Conservation (phyloP, 805 yeast species). For the Naumovozyma baii region DNA sequence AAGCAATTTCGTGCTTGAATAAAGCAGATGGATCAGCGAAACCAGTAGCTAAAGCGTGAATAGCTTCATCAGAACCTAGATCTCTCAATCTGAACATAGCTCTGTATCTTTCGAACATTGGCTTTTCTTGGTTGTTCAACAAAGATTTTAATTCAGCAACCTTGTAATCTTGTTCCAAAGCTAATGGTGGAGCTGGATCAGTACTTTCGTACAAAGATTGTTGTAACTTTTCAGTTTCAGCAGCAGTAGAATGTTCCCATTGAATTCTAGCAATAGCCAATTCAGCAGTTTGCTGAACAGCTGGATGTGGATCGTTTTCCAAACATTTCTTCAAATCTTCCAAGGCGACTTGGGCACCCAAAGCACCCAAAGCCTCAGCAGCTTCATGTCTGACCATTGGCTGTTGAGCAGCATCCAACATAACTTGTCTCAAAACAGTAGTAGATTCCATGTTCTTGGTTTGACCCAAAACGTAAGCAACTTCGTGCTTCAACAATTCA, state of each 20-base stretch:
- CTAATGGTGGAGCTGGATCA: constrained; percentile 97
- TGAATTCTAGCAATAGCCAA: constrained; percentile 89
- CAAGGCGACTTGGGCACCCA: constrained; percentile 71
- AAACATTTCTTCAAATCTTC: constrained; percentile 53
- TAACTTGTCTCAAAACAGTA: constrained; percentile 61
- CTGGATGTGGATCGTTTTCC: constrained; percentile 68
- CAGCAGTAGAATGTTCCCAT: constrained; percentile 69
- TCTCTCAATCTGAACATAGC: constrained; percentile 98
- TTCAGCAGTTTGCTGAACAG: constrained; percentile 95
- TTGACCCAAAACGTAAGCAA: constrained; percentile 95
- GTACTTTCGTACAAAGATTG: constrained; percentile 72
- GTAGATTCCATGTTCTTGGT: constrained; percentile 77
- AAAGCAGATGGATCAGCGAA: constrained; percentile 85
- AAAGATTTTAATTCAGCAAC: constrained; percentile 56
- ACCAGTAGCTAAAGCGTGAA: constrained; percentile 83
- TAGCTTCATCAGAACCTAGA: constrained; percentile 86
- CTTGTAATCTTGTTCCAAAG: constrained; percentile 50
- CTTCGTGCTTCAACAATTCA: constrained; percentile 92
- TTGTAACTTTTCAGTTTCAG: constrained; percentile 59
- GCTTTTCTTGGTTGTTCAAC: constrained; percentile 64
- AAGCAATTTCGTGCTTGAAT: constrained; percentile 95
- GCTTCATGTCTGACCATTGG: constrained; percentile 99
- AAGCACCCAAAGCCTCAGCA: constrained; percentile 96
- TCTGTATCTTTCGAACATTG: constrained; percentile 89
- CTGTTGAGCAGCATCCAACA: constrained; percentile 61